Conservation (phyloP, 2,329 filamentous ascomycete genomes). For the Domatiomyces catenatus region DNA sequence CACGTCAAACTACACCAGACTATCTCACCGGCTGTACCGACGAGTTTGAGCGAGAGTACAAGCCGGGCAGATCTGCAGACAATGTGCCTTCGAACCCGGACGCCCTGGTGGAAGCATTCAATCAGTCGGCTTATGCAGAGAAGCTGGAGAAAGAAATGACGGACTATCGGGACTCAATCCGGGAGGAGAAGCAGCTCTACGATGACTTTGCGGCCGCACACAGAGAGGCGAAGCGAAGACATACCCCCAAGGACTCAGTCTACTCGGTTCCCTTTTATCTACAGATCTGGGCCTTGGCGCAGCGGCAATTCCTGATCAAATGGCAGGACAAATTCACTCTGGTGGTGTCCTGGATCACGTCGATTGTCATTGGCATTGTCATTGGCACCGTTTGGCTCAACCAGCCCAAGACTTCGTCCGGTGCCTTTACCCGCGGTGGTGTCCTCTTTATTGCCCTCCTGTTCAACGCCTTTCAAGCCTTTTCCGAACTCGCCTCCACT, state of each 20-base stretch:
- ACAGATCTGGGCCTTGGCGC: conserved; percentile 70
- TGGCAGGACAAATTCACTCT: conserved; percentile 74
- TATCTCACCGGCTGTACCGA: conserved; percentile 68
- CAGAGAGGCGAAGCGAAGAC: conserved; percentile 60
- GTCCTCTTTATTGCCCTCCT: conserved; percentile 51
- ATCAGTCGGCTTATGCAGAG: conserved; percentile 44
- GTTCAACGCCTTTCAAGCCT: conserved; percentile 54
- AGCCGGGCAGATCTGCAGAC: conserved; percentile 46
- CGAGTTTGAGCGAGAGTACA: conserved; percentile 64
- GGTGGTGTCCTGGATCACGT: conserved; percentile 53
- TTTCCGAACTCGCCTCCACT: conserved; percentile 64
- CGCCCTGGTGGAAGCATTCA: conserved; percentile 54
- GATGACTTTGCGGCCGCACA: conserved; percentile 66
- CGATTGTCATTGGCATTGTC: conserved; percentile 59
- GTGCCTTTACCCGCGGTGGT: conserved; percentile 49
- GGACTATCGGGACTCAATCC: conserved; percentile 49
- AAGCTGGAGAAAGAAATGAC: conserved; percentile 50
- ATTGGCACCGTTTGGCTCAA: conserved; percentile 57
- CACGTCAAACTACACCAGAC: conserved; percentile 58
- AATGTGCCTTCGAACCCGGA: conserved; percentile 56
- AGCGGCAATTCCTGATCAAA: conserved; percentile 71
- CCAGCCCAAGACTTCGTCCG: conserved; percentile 45
- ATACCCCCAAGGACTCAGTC: conserved; percentile 55
- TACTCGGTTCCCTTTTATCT: conserved; percentile 72
- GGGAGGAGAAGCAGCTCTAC: conserved; percentile 49